Base-by-base conservation (phyloP, 495 filamentous ascomycete species). In the Tirmania nivea region DNA sequence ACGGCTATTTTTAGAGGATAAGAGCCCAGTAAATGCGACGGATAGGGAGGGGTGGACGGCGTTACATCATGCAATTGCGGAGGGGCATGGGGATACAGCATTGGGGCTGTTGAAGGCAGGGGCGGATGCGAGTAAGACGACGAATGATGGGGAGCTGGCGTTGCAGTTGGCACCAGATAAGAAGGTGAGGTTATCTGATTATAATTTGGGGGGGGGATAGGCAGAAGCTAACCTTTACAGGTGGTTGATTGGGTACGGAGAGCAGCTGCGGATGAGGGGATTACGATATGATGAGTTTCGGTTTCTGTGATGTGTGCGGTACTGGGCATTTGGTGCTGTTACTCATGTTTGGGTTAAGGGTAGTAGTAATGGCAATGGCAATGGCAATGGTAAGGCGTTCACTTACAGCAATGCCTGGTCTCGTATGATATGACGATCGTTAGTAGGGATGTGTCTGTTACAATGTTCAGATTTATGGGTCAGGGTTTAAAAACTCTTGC, bases 1-100 rank as follows among this genome's bases (percentile, higher is more conserved):
- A 37, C 82, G 83, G 57, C 60, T 87, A 36, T 69, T 97, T 31
- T 67, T 99, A 10, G 78, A 85, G 57, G 72, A 84, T 55, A 76
- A 76, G 52, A 89, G 83, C 56, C 86, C 92, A 1, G 61, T 96
- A 8, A 88, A 94, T 64, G 80, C 87, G 14, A 81, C 79, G n/a
- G 90, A 99, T 69, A 69, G 70, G 10, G 77, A 83, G 53, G 88
- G 89, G 1, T 72, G 83, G 54, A 96, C 92, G 35, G 78, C 88
- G 12, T 68, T 99, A 62, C 90, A 99, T 67, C 92, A 99, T 69
- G 90, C 31, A 5, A 17, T 34, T 20, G 52, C 12, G 17, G 45
- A 54, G 52, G 54, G 25, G 10, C 36, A 17, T n/a, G 54, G 11
- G 12, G 45, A 52, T 34, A 36, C 55, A 4, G 63, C 58, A 17